Evolutionary conservation across 768 basidiomycete genomes (phyloP).

Genomic region (Panus rudis): DNA sequence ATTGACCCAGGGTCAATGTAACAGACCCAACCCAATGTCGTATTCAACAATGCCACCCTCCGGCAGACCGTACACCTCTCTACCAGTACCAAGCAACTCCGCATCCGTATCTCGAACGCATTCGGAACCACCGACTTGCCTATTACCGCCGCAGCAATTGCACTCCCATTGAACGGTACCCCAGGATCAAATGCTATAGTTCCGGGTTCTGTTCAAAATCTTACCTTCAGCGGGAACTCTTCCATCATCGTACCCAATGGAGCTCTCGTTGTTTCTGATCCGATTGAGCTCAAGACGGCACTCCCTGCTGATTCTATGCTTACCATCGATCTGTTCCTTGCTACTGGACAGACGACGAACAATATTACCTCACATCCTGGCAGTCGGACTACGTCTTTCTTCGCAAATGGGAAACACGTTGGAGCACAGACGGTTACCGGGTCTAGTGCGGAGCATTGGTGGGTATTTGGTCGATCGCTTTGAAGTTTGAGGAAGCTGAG

Average conservation of each 20-base stretch:
- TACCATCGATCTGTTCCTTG: conserved; percentile 35
- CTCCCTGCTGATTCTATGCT: conserved; percentile 33
- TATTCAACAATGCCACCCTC: conserved; percentile 41
- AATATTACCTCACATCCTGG: conserved; percentile 42
- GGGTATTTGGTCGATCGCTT: no score
- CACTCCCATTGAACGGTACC: conserved; percentile 29
- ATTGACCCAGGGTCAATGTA: background rate
- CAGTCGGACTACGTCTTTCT: conserved; percentile 38
- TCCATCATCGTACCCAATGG: conserved; percentile 36
- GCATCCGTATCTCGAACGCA: conserved; percentile 41
- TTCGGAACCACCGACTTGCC: conserved; percentile 37
- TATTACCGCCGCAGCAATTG: conserved; percentile 39
- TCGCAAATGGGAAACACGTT: conserved; percentile 32
- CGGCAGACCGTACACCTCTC: conserved; percentile 43
- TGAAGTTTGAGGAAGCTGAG: background rate
- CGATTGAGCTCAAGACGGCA: conserved; percentile 33
- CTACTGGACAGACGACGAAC: conserved; percentile 34
- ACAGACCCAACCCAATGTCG: conserved; percentile 21
- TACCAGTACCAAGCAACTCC: conserved; percentile 31
- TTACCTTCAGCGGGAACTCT: conserved; percentile 40
- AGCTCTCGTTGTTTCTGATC: conserved; percentile 39
- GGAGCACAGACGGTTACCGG: conserved; percentile 30
- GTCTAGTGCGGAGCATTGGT: conserved; percentile 31
- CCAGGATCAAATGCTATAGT: conserved; percentile 33
- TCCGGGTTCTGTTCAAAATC: conserved; percentile 25